Percentiles rank a stretch among this genome's conserved stretches.
These are phyloP conservation scores for Tolypocladium album DNA, from an alignment of 2,329 filamentous ascomycete species.

Conservation along the genomic window DNA sequence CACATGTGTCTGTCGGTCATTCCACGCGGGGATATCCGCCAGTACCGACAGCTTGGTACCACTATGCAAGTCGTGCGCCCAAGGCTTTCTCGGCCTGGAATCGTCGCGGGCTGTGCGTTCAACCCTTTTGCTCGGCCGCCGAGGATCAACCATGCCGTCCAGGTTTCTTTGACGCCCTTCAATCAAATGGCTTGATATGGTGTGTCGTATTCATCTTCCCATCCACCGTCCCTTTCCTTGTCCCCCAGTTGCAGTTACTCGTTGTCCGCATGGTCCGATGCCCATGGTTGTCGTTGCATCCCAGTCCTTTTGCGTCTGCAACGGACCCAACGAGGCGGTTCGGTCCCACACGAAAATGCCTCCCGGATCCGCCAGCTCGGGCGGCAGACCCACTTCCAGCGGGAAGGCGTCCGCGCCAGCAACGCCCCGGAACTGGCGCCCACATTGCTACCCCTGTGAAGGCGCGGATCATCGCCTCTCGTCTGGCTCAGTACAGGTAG, in stretches of 20 bases:
- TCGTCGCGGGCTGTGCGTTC: too few relatives aligned
- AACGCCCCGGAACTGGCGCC: background rate
- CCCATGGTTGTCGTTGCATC: background rate
- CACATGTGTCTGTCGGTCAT: background rate
- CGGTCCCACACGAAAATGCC: background rate
- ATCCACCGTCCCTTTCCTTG: background rate
- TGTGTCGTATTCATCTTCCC: background rate
- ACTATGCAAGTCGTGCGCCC: background rate
- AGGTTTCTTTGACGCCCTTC: too few relatives aligned
- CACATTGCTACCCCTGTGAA: background rate
- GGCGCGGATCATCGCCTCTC: background rate
- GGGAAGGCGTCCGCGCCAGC: constrained; percentile 1
- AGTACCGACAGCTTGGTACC: background rate
- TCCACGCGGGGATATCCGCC: background rate
- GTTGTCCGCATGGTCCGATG: background rate
- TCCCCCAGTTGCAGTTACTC: too few relatives aligned
- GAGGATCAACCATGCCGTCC: background rate
- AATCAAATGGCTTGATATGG: too few relatives aligned
- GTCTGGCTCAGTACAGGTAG: background rate
- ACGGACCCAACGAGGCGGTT: background rate
- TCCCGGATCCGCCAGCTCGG: background rate
- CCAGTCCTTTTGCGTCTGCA: background rate
- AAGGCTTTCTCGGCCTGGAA: background rate
- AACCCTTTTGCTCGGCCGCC: too few relatives aligned
- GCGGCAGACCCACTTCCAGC: background rate